Base-by-base conservation (phyloP, 129 eudicot genomes). In the Sambucus nigra region DNA sequence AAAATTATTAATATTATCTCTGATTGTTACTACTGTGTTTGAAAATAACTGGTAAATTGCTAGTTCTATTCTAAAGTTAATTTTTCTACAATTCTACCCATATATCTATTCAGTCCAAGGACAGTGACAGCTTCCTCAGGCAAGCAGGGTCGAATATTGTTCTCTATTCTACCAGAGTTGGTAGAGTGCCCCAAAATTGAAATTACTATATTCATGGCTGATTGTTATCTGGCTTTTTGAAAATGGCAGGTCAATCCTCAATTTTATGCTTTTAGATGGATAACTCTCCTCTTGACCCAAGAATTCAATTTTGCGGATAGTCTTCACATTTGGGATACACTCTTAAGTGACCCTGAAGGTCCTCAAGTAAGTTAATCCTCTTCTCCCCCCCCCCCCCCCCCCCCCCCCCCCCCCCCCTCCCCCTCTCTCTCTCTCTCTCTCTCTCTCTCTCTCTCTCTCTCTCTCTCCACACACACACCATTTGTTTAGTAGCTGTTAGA, bases 211-310 rank as follows among this genome's bases (percentile, higher is more conserved):
- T n/a, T 38, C 49, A 5, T 56, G 51, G 24, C 53, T 73, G 75
- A 54, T 45, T 65, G 17, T 27, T 47, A 25, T n/a, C n/a, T n/a
- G n/a, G 32, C 21, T 32, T 67, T 38, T 61, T 41, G 16, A 57
- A 42, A 39, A 18, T 73, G 76, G 60, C 94, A 86, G 99, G 86
- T 92, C 49, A 92, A 92, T 82, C 99, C 99, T 11, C 99, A 92
- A 64, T 92, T 92, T 71, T 92, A 92, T 71, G 95, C 99, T 56
- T 86, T 92, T 66, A 82, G 94, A 69, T 92, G 99, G 99, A 92
- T 92, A 31, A 92, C 99, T 18, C 99, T 92, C 42, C 85, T 92
- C 2, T 66, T 86, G 79, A 92, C 96, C 67, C 99, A 86, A 66
- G 99, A 92, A 53, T 92, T 86, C 69, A 75, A 81, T 56, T 92